Evolutionary conservation across 805 yeast species (phyloP).

Genomic region (Sugiyamaella boreocaroliniensis): DNA sequence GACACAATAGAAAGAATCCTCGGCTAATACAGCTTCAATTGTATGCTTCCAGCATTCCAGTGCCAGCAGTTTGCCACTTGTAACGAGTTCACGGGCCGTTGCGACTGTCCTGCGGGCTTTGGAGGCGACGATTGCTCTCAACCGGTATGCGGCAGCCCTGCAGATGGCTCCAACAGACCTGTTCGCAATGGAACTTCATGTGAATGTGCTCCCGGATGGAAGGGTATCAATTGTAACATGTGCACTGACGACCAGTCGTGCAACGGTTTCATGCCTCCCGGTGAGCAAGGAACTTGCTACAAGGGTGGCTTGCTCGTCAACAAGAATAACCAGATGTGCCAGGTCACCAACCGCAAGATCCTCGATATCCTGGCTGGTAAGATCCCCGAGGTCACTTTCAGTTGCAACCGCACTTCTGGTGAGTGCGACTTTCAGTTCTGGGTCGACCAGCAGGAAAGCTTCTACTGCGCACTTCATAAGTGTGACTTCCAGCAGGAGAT

Average conservation of each 20-base stretch:
- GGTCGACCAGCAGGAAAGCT: conserved; percentile 86
- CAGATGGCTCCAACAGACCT: conserved; percentile 63
- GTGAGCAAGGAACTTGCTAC: conserved; percentile 82
- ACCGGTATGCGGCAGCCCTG: conserved; percentile 79
- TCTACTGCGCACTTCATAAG: conserved; percentile 74
- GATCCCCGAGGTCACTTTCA: conserved; percentile 86
- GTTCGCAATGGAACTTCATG: conserved; percentile 49
- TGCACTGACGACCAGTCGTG: conserved; percentile 72
- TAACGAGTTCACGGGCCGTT: conserved; percentile 79
- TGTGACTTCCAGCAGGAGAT: conserved; percentile 60
- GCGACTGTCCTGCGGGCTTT: conserved; percentile 88
- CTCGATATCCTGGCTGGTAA: conserved; percentile 70
- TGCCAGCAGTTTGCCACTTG: conserved; percentile 90
- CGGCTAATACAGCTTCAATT: conserved; percentile 59
- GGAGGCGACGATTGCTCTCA: conserved; percentile 89
- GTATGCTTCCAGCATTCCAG: conserved; percentile 82
- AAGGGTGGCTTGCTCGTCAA: conserved; percentile 76
- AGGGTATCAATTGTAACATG: conserved; percentile 85
- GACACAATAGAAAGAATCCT: too few species aligned
- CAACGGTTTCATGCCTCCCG: conserved; percentile 81
- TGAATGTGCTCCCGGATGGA: conserved; percentile 81
- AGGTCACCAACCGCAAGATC: conserved; percentile 83
- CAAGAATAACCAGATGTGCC: conserved; percentile 82
- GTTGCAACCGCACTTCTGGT: conserved; percentile 63
- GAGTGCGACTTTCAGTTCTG: conserved; percentile 90